phyloP scores from a whole-genome alignment of 202 grass and related monocot species.

The Musa balbisiana region DNA sequence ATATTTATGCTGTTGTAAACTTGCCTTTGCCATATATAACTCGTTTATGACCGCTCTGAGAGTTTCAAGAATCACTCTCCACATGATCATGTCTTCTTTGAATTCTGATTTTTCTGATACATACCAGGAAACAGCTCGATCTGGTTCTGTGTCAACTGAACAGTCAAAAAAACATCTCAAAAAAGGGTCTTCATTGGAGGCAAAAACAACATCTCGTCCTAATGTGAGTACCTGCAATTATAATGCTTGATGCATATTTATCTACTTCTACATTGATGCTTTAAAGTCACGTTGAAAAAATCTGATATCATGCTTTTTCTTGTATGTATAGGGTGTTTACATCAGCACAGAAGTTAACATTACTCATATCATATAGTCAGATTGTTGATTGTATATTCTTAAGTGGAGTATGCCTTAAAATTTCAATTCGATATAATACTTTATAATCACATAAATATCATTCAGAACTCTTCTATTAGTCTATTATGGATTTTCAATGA shows the following conservation, averaged over 20 bases:
- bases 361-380: too few relatives aligned
- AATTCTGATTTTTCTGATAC: background rate
- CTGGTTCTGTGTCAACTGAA: constrained; percentile 11
- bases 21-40: background rate
- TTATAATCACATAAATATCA: too few relatives aligned
- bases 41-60: background rate
- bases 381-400: too few relatives aligned
- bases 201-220: constrained; percentile 32
- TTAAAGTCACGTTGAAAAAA: too few relatives aligned
- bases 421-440: too few relatives aligned
- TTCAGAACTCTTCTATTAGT: too few relatives aligned
- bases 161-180: constrained; percentile 38
- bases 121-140: constrained; percentile 3
- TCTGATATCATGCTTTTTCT: too few relatives aligned
- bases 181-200: constrained; percentile 17
- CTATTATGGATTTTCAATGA: too few relatives aligned
- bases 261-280: background rate
- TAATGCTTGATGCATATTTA: constrained; percentile 21
- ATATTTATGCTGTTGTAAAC: background rate
- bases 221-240: constrained; percentile 36
- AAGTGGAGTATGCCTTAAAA: too few relatives aligned
- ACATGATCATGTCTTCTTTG: constrained; percentile 1
- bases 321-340: too few relatives aligned
- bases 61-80: background rate
- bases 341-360: too few relatives aligned